Base-by-base conservation (phyloP, 768 basidiomycete species). In the Calvatia gigantea region DNA sequence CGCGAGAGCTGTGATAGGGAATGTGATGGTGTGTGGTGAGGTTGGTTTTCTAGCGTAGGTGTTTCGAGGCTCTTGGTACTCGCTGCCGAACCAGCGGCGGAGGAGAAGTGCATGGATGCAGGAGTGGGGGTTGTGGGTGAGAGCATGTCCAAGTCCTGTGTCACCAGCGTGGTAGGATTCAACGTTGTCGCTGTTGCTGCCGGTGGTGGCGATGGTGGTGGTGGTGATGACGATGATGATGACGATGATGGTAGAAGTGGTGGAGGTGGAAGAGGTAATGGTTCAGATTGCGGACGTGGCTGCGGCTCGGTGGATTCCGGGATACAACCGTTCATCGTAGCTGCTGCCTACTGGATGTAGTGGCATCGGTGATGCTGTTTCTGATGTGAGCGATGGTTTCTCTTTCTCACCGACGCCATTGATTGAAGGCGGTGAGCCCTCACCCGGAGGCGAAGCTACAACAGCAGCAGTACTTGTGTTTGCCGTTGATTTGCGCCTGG, bases 61-160 rank as follows among this genome's bases (percentile, higher is more conserved):
- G n/a, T 25, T 29, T 6, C 15, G 44, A 11, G 14, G 29, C 27
- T 2, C 35, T 19, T 19, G 45, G 33, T 32, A 25, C 44, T 6
- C 17, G 32, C 21, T 6, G 54, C 32, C n/a, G 54, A 45, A 14
- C 49, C 48, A n/a, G 45, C 45, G 60, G 43, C 37, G 41, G 60
- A n/a, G n/a, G n/a, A 44, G 61, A 61, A 43, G 50, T 64, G 57
- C 62, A 68, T 31, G 41, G 62, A 58, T 25, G 65, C 58, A 12
- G 63, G 61, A n/a, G 66, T 65, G 42, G 66, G 64, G 1, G 66
- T 65, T 15, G 62, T 62, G 19, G 68, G 67, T n/a, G 67, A 64
- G 27, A 54, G 41, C 12, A 61, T 29, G 31, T 39, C 42, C 9
- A 62, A 58, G 32, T 37, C 53, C 33, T 4, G 43, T 45, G 52